phyloP scores from a whole-genome alignment of 1,284 basidiomycete species.

The Neolentinus lepideus region DNA sequence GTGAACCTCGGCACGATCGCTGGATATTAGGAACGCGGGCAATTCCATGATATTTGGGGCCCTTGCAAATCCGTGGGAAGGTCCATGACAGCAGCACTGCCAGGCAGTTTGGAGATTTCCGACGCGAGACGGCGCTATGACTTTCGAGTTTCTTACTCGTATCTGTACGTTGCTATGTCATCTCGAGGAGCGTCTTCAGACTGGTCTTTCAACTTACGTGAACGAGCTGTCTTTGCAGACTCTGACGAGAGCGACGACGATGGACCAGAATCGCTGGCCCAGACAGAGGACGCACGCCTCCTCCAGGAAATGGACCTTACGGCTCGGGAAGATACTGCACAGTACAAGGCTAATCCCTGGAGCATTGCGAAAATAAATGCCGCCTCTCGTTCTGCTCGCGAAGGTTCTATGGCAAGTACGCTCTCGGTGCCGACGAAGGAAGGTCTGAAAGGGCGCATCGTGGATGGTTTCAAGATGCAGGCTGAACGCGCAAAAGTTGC shows the following conservation, averaged over 20 bases:
- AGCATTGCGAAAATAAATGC: conserved; percentile 71
- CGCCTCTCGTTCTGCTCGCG: conserved; percentile 30
- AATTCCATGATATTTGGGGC: too few species aligned
- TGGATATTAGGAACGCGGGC: too few species aligned
- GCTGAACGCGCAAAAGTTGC: background rate
- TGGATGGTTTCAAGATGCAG: conserved; percentile 19
- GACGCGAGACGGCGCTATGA: too few species aligned
- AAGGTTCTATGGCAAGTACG: background rate
- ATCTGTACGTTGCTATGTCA: background rate
- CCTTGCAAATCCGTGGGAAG: too few species aligned
- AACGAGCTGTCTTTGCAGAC: conserved; percentile 4
- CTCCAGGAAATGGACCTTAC: conserved; percentile 54
- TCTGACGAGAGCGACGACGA: conserved; percentile 12
- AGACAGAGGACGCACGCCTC: conserved; percentile 22
- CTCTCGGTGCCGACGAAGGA: background rate
- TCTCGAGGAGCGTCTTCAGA: conserved; percentile 3
- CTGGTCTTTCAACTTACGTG: conserved; percentile 19
- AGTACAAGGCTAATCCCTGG: conserved; percentile 67
- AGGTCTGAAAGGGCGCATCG: conserved; percentile 13
- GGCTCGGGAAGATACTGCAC: conserved; percentile 45
- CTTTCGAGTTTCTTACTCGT: background rate
- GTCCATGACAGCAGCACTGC: too few species aligned
- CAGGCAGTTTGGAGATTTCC: too few species aligned
- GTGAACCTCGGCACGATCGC: too few species aligned
- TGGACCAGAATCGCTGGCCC: background rate